Conservation (phyloP, 1,284 basidiomycete genomes). For the Earliella scabrosa region DNA sequence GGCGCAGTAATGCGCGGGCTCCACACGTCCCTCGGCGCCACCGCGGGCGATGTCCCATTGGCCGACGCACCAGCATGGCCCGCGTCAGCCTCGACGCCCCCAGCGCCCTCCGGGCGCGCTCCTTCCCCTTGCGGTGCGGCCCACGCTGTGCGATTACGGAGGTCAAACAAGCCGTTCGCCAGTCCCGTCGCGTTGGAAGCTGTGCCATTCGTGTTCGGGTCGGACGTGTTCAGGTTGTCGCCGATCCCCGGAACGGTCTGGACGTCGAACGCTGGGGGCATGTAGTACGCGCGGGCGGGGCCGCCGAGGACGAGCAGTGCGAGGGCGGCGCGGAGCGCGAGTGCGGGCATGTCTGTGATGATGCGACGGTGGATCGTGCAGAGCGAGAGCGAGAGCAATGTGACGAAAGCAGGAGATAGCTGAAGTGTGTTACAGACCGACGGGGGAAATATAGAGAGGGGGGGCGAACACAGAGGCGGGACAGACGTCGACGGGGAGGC, state of each 20-base stretch:
- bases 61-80: no score
- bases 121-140: neutral
- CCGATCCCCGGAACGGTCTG: slow-evolving; percentile 9
- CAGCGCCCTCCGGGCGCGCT: neutral
- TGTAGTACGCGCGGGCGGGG: slow-evolving; percentile 16
- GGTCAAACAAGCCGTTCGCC: slow-evolving; percentile 53
- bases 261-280: slow-evolving; percentile 18
- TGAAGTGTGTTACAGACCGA: no score
- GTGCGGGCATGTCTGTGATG: neutral
- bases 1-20: slow-evolving; percentile 19
- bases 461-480: neutral
- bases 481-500: neutral
- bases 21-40: slow-evolving; percentile 23
- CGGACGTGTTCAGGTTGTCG: neutral
- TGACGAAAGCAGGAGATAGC: no score
- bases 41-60: no score
- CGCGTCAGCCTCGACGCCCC: no score
- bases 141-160: slow-evolving; percentile 51
- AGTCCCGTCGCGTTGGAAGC: slow-evolving; percentile 35
- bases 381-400: neutral
- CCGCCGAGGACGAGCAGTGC: slow-evolving; percentile 3
- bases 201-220: neutral
- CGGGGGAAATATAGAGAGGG: no score
- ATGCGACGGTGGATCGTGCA: no score
- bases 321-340: slow-evolving; percentile 2